These are phyloP conservation scores for Ochetophila trinervis DNA, from an alignment of 306 rosid species.

Conservation along the genomic window DNA sequence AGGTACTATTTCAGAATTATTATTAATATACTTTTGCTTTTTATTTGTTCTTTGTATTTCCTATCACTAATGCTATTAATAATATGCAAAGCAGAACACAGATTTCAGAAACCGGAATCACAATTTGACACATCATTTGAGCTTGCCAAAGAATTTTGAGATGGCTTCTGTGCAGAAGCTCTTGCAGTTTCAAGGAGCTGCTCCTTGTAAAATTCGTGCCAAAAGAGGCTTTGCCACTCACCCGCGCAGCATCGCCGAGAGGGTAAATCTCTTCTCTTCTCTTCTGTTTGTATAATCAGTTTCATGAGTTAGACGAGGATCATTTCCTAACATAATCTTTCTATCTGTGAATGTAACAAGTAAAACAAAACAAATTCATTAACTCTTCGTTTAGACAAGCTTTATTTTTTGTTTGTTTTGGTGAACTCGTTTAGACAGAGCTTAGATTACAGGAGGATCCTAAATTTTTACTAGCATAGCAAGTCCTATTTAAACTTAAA, in stretches of 20 bases:
- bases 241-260: conserved; percentile 94
- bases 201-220: conserved; percentile 77
- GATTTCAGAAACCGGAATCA: conserved; percentile 35
- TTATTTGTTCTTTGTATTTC: not conserved
- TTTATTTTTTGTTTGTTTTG: too few species aligned
- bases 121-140: conserved; percentile 64
- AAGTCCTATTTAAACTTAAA: too few species aligned
- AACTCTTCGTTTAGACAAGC: too few species aligned
- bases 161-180: conserved; percentile 46
- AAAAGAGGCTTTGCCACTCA: conserved; percentile 95
- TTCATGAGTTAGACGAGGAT: too few species aligned
- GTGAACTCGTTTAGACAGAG: not conserved
- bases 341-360: too few species aligned
- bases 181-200: conserved; percentile 55
- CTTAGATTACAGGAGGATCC: not conserved
- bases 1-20: conserved; percentile 33
- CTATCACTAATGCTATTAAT: conserved; percentile 4
- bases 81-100: conserved; percentile 31
- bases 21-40: not conserved
- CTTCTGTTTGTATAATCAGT: too few species aligned
- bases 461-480: not conserved
- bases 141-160: conserved; percentile 60
- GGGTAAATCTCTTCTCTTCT: conserved; percentile 58
- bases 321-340: too few species aligned
- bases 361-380: too few species aligned